A percentile compares a stretch with the other conserved stretches of the same genome.
phyloP scores from a whole-genome alignment of 768 basidiomycete genomes.

The Neoboletus brunneissimus region DNA sequence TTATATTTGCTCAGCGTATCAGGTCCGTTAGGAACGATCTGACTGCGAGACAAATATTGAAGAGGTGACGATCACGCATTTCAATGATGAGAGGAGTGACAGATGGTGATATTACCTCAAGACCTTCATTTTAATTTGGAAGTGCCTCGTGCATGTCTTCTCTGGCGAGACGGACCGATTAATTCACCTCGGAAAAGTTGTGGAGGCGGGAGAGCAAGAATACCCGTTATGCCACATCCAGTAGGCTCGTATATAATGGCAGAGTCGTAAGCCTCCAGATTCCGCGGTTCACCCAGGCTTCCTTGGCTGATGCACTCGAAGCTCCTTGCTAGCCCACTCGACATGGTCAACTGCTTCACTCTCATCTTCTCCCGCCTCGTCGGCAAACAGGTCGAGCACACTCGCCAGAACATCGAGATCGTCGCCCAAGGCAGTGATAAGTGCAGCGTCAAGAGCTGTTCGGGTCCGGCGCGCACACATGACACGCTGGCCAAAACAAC shows the following conservation, averaged over 20 bases:
- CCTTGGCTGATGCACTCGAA: slow-evolving; percentile 25
- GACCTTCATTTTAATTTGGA: slow-evolving; percentile 23
- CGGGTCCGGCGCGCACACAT: slow-evolving; percentile 33
- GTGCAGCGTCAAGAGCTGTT: slow-evolving; percentile 33
- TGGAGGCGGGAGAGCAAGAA: slow-evolving; percentile 11
- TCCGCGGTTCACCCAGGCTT: slow-evolving; percentile 12
- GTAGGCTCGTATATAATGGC: slow-evolving; percentile 23
- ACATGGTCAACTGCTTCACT: slow-evolving; percentile 28
- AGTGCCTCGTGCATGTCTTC: slow-evolving; percentile 26
- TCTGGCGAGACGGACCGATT: slow-evolving; percentile 13
- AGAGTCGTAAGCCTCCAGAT: slow-evolving; percentile 5
- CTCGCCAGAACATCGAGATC: slow-evolving; percentile 21
- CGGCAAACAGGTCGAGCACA: slow-evolving; percentile 18
- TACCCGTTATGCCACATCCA: slow-evolving; percentile 20
- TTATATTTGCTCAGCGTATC: slow-evolving; percentile 13
- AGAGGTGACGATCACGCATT: slow-evolving; percentile 33
- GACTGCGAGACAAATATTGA: slow-evolving; percentile 23
- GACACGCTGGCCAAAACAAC: slow-evolving; percentile 19
- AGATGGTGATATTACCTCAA: slow-evolving; percentile 36
- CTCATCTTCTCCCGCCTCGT: slow-evolving; percentile 24
- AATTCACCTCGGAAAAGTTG: slow-evolving; percentile 19
- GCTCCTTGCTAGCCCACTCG: slow-evolving; percentile 15
- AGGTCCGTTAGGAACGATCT: slow-evolving; percentile 28
- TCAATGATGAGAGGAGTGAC: slow-evolving; percentile 25
- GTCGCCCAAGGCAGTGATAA: slow-evolving; percentile 21